A percentile compares a stretch with the other conserved stretches of the same genome.
phyloP scores from a whole-genome alignment of 768 basidiomycete genomes.

The Leccinellum albellum region DNA sequence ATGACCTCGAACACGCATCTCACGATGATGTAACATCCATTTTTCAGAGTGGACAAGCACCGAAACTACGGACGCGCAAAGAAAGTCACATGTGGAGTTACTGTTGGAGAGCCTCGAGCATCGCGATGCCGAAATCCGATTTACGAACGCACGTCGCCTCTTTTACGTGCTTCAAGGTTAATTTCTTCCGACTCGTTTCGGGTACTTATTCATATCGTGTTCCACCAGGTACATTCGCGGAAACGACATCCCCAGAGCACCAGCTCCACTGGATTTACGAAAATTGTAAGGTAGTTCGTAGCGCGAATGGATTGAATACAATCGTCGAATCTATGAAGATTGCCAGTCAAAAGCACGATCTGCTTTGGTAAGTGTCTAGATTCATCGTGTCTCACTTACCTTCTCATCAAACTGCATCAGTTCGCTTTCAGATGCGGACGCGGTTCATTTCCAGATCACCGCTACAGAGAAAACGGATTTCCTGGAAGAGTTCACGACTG shows the following conservation, averaged over 20 bases:
- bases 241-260: slow-evolving; percentile 88
- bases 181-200: background rate
- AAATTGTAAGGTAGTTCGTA: slow-evolving; percentile 83
- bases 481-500: slow-evolving; percentile 86
- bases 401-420: slow-evolving; percentile 36
- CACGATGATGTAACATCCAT: background rate
- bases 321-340: slow-evolving; percentile 89
- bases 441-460: slow-evolving; percentile 66
- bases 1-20: background rate
- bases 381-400: background rate
- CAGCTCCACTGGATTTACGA: slow-evolving; percentile 96
- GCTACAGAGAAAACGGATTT: slow-evolving; percentile 69
- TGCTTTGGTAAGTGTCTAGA: slow-evolving; percentile 55
- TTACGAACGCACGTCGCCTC: slow-evolving; percentile 80
- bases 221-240: slow-evolving; percentile 76
- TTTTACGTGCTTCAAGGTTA: slow-evolving; percentile 92
- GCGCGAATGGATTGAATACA: slow-evolving; percentile 75
- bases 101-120: slow-evolving; percentile 88
- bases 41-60: slow-evolving; percentile 70
- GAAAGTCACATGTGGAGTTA: slow-evolving; percentile 72
- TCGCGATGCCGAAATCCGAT: slow-evolving; percentile 76
- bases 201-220: slow-evolving; percentile 9
- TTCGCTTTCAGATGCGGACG: slow-evolving; percentile 71
- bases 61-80: slow-evolving; percentile 50
- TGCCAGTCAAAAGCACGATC: slow-evolving; percentile 81